Conservation (phyloP, 441 rosid genomes). For the Brassica hybrid region DNA sequence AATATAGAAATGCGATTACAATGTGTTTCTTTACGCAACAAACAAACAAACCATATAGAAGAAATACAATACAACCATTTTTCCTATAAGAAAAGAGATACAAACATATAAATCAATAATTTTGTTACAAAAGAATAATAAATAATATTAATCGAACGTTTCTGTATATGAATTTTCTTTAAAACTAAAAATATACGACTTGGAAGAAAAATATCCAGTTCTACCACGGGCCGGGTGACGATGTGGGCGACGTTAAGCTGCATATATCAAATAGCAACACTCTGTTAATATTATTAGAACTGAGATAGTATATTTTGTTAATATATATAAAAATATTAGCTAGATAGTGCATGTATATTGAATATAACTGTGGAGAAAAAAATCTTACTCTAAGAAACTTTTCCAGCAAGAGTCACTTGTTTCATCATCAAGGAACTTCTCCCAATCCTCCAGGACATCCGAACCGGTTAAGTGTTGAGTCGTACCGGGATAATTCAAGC, state of each 20-base stretch:
- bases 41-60: constrained; percentile 22
- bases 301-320: neutral
- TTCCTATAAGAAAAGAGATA: neutral
- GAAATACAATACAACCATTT: constrained; percentile 3
- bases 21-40: constrained; percentile 29
- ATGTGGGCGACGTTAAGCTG: constrained; percentile 45
- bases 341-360: neutral
- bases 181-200: constrained; percentile 9
- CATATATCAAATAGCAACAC: constrained; percentile 17
- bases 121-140: constrained; percentile 14
- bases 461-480: constrained; percentile 49
- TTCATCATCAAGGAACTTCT: constrained; percentile 61
- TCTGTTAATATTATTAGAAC: constrained; percentile 2
- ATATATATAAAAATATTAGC: neutral
- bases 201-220: constrained; percentile 12
- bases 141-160: constrained; percentile 7
- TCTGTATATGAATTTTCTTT: constrained; percentile 8
- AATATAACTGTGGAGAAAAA: neutral
- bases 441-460: constrained; percentile 56
- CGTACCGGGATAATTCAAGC: constrained; percentile 37
- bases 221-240: constrained; percentile 45
- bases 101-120: constrained; percentile 10
- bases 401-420: constrained; percentile 60
- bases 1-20: constrained; percentile 5
- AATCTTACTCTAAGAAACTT: constrained; percentile 58